Evolutionary conservation across 2,329 filamentous ascomycete species (phyloP).

Genomic region (Chrysoporthe cubensis): DNA sequence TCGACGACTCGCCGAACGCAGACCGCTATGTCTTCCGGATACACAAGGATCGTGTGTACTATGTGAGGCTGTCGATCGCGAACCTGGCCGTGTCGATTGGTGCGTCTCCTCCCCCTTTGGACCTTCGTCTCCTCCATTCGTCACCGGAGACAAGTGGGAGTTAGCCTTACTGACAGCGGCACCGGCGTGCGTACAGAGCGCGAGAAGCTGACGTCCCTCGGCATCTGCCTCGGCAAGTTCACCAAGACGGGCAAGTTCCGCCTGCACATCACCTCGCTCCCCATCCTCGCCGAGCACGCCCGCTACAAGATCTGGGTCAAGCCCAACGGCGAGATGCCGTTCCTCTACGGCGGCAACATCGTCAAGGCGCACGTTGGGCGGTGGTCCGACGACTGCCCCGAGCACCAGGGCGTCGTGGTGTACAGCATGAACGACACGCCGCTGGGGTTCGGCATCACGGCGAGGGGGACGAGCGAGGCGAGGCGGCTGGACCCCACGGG

Average conservation of each 20-base stretch:
- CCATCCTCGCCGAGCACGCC: conserved; percentile 86
- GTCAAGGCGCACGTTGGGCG: conserved; percentile 73
- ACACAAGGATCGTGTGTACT: conserved; percentile 84
- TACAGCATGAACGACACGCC: conserved; percentile 91
- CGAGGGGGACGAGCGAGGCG: conserved; percentile 83
- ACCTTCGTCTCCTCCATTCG: background rate
- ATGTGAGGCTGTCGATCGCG: conserved; percentile 84
- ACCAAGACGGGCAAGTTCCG: conserved; percentile 97
- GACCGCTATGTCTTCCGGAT: conserved; percentile 88
- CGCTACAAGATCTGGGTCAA: conserved; percentile 98
- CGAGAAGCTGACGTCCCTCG: conserved; percentile 27
- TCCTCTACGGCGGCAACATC: conserved; percentile 89
- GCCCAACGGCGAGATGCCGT: conserved; percentile 95
- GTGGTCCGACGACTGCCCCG: conserved; percentile 89
- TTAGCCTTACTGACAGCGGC: background rate
- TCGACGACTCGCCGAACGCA: conserved; percentile 67
- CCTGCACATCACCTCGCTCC: conserved; percentile 85
- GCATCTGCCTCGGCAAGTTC: conserved; percentile 69
- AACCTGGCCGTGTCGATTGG: conserved; percentile 88
- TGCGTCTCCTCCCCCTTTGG: conserved; percentile 54
- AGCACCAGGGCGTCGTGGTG: conserved; percentile 90
- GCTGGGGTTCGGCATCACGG: conserved; percentile 90
- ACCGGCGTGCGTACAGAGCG: conserved; percentile 12
- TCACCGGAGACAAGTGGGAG: background rate
- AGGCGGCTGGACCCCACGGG: conserved; percentile 87